Conservation (phyloP, 371 early-diverging fungal species). For the Furculomyces boomerangus region DNA sequence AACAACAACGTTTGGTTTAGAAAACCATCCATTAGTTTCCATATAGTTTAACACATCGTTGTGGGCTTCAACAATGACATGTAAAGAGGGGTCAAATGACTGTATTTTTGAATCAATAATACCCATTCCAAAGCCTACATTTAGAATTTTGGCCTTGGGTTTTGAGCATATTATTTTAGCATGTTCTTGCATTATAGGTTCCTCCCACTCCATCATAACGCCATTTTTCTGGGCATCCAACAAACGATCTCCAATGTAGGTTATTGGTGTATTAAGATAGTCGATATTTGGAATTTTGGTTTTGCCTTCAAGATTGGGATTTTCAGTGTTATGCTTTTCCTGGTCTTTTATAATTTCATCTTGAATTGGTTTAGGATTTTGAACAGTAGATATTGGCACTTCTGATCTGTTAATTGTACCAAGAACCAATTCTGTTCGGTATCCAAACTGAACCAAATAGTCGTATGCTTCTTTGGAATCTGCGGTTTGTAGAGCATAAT, state of each 20-base stretch:
- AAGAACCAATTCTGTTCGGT: conserved; percentile 62
- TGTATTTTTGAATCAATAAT: conserved; percentile 73
- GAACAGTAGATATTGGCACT: conserved; percentile 9
- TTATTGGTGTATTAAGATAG: conserved; percentile 53
- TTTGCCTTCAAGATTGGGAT: conserved; percentile 15
- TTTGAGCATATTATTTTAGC: conserved; percentile 57
- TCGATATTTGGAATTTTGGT: conserved; percentile 50
- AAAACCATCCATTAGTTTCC: conserved; percentile 65
- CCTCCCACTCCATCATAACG: conserved; percentile 97
- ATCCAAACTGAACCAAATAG: conserved; percentile 60
- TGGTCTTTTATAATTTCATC: not conserved
- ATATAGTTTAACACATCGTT: conserved; percentile 86
- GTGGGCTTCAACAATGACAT: conserved; percentile 93
- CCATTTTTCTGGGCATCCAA: conserved; percentile 78
- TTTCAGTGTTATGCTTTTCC: not conserved
- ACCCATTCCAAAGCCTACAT: conserved; percentile 86
- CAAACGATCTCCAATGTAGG: conserved; percentile 49
- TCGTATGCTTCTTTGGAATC: conserved; percentile 43
- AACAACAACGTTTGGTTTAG: conserved; percentile 62
- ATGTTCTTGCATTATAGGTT: conserved; percentile 80
- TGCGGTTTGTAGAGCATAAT: conserved; percentile 33
- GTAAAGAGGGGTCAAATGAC: conserved; percentile 41
- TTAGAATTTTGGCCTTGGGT: conserved; percentile 47
- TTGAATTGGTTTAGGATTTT: conserved; percentile 5
- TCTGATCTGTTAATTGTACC: conserved; percentile 23